Evolutionary conservation across 2,329 filamentous ascomycete genomes (phyloP).

Genomic region (Fusarium algeriense): DNA sequence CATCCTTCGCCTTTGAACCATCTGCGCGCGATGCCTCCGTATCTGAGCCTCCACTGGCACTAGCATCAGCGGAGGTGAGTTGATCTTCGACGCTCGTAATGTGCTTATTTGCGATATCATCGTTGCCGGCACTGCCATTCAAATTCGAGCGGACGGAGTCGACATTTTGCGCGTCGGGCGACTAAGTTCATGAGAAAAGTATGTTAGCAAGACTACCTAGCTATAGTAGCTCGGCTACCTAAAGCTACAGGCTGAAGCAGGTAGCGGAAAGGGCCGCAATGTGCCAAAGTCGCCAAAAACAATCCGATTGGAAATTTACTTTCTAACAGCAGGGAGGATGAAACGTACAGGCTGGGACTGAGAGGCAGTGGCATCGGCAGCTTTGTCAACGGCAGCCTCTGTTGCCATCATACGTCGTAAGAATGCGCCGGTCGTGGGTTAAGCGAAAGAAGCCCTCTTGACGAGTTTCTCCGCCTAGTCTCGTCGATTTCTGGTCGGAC

Average conservation of each 20-base stretch:
- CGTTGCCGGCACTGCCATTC: constrained; percentile 62
- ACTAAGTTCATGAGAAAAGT: constrained; percentile 29
- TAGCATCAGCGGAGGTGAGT: constrained; percentile 73
- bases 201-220: constrained; percentile 29
- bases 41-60: constrained; percentile 80
- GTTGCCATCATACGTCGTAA: constrained; percentile 74
- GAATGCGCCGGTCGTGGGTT: constrained; percentile 51
- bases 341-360: constrained; percentile 60
- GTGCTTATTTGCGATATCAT: constrained; percentile 69
- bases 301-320: not conserved
- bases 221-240: not conserved
- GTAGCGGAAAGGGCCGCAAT: not conserved
- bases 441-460: constrained; percentile 47
- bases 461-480: constrained; percentile 41
- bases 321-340: not conserved
- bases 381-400: constrained; percentile 67
- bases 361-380: constrained; percentile 66
- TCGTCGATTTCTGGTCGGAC: constrained; percentile 30
- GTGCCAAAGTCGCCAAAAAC: not conserved
- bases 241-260: not conserved
- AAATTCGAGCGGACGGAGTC: constrained; percentile 57
- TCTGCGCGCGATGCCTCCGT: constrained; percentile 76
- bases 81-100: constrained; percentile 70
- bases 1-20: constrained; percentile 66
- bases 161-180: constrained; percentile 62